phyloP scores from a whole-genome alignment of 768 basidiomycete genomes.

The Boletus coccyginus region DNA sequence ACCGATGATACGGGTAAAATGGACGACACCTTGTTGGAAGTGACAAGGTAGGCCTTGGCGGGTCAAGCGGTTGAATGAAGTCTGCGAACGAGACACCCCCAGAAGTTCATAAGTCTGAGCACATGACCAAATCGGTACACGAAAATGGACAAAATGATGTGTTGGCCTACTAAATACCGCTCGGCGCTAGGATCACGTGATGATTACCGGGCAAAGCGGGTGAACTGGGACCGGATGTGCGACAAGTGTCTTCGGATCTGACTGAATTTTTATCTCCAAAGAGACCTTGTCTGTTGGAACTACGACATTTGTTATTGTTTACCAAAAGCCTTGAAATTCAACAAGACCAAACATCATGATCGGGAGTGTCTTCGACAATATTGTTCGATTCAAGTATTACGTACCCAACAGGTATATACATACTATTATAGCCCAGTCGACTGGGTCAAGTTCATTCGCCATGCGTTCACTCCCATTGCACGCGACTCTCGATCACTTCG shows the following conservation, averaged over 20 bases:
- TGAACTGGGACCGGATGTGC: not conserved
- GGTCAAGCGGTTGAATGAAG: not conserved
- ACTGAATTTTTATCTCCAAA: not conserved
- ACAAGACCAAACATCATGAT: conserved; percentile 3
- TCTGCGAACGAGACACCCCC: not conserved
- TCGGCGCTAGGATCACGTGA: conserved; percentile 7
- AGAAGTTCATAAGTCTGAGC: not conserved
- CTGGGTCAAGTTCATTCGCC: too few relatives aligned
- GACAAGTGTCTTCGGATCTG: not conserved
- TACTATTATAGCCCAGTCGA: too few relatives aligned
- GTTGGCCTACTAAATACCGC: not conserved
- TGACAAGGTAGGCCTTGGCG: not conserved
- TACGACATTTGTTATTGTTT: not conserved
- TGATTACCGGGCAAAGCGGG: not conserved
- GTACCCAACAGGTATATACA: too few relatives aligned
- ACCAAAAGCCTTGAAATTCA: conserved; percentile 1
- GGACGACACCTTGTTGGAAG: conserved; percentile 14
- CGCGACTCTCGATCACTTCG: too few relatives aligned
- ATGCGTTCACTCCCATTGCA: too few relatives aligned
- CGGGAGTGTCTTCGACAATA: too few relatives aligned
- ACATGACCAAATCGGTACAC: not conserved
- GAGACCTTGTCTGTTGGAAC: not conserved
- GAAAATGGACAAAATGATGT: not conserved
- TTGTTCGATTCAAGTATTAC: too few relatives aligned
- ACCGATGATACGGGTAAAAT: not conserved